phyloP scores from a whole-genome alignment of 2,329 filamentous ascomycete species.

The Ophiostoma piceae region DNA sequence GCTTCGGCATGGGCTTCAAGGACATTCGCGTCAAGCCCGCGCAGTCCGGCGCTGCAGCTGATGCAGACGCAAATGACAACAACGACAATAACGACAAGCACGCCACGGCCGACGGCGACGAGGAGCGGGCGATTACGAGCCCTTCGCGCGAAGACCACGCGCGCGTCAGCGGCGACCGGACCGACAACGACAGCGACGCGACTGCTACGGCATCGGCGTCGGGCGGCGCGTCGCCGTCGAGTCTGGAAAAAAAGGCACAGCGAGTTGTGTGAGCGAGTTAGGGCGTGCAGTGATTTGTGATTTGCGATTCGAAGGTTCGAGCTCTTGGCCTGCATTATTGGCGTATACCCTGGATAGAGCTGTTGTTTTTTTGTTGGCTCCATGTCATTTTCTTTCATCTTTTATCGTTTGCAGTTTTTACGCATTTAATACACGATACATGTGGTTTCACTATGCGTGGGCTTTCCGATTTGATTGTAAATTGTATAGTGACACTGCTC shows the following conservation, averaged over 20 bases:
- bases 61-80: not conserved
- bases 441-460: not conserved
- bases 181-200: conserved; percentile 1
- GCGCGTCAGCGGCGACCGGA: not conserved
- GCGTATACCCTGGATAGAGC: not conserved
- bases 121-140: not conserved
- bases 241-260: not conserved
- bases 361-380: not conserved
- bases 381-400: not conserved
- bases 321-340: not conserved
- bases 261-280: not conserved
- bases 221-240: not conserved
- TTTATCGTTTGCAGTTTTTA: not conserved
- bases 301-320: not conserved
- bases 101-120: not conserved
- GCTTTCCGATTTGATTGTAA: not conserved
- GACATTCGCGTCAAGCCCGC: conserved; percentile 35
- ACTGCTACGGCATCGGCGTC: not conserved
- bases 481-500: not conserved
- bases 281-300: not conserved
- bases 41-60: not conserved
- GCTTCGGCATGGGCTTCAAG: conserved; percentile 44
- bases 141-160: not conserved
- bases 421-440: not conserved
- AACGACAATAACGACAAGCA: not conserved